Evolutionary conservation across 805 yeast species (phyloP).

Genomic region (Yarrowia yakushimensis): DNA sequence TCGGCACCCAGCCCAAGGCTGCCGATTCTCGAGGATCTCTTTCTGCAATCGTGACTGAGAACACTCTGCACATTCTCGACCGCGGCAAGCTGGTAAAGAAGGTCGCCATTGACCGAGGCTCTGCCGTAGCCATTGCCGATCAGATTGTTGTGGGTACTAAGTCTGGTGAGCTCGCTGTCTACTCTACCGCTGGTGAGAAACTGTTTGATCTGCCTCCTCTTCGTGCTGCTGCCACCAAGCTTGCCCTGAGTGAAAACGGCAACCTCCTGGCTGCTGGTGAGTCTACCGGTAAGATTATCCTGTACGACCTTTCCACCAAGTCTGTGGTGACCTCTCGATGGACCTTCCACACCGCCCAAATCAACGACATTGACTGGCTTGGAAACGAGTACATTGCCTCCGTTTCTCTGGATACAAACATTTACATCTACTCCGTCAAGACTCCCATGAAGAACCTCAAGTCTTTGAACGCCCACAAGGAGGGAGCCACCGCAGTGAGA

Average conservation of each 20-base stretch:
- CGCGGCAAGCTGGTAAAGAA: slow-evolving; percentile 33
- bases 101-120: slow-evolving; percentile 42
- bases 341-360: slow-evolving; percentile 89
- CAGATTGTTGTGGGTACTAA: slow-evolving; percentile 50
- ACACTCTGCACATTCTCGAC: slow-evolving; percentile 42
- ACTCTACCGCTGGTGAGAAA: slow-evolving; percentile 1
- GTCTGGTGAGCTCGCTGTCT: slow-evolving; percentile 15
- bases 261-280: slow-evolving; percentile 80
- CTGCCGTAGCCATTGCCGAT: slow-evolving; percentile 47
- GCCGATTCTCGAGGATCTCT: slow-evolving; percentile 41
- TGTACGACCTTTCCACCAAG: slow-evolving; percentile 56
- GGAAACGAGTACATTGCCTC: slow-evolving; percentile 72
- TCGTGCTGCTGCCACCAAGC: slow-evolving; percentile 59
- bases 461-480: slow-evolving; percentile 76
- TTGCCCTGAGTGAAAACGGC: slow-evolving; percentile 69
- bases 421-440: slow-evolving; percentile 73
- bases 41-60: slow-evolving; percentile 47
- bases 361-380: slow-evolving; percentile 74
- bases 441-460: slow-evolving; percentile 76
- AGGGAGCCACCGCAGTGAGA: slow-evolving; percentile 70
- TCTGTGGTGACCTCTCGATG: slow-evolving; percentile 74
- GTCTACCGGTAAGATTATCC: slow-evolving; percentile 75
- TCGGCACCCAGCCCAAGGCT: slow-evolving; percentile 50
- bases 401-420: slow-evolving; percentile 78
- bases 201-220: slow-evolving; percentile 42